Evolutionary conservation across 2,329 filamentous ascomycete species (phyloP), one percentile per base, ranked within the genome.

Genomic region (Claviceps digitariae): DNA sequence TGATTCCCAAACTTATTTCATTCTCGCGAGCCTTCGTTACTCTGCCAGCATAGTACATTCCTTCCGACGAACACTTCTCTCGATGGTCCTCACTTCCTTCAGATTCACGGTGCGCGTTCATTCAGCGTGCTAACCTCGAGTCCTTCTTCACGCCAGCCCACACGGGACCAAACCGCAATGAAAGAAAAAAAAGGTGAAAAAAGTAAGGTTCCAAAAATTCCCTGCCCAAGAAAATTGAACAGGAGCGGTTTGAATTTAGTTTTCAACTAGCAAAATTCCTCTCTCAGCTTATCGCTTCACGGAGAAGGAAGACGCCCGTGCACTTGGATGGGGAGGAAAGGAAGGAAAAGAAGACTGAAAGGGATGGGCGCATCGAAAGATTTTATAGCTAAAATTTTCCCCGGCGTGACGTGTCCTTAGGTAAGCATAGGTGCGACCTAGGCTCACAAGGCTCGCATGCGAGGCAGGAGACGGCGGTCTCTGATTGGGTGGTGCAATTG

Each of bases 191-290:
- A 54, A 52, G 57, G 58, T 20, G 2, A 44, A 15, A 15, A 61
- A 61, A 59, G 58, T 10, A 57, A 55, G 63, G 71, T 79, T 70
- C 83, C 86, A 87, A 86, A 83, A 86, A 86, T 86, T 69, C 82
- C 82, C 74, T 62, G 74, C 74, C 79, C 75, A 81, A 76, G 76
- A 78, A 77, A 77, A 78, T 76, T 81, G 78, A 77, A 73, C 69
- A 76, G 73, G 73, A 86, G 83, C 74, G 72, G 83, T 86, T 82
- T 81, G 73, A 75, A 64, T 77, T 79, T 86, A 87, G 83, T 86
- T 87, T 86, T 86, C 83, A 87, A 87, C 83, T 85, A 86, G 83
- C 83, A 86, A 86, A 86, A 84, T 83, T 86, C 83, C 80, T 86
- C 83, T 86, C 82, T 84, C 82, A 70, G 69, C 69, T 69, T 78